A percentile compares a stretch with the other conserved stretches of the same genome.
phyloP scores from a whole-genome alignment of 2,329 filamentous ascomycete species.

The Phialophora tarda region DNA sequence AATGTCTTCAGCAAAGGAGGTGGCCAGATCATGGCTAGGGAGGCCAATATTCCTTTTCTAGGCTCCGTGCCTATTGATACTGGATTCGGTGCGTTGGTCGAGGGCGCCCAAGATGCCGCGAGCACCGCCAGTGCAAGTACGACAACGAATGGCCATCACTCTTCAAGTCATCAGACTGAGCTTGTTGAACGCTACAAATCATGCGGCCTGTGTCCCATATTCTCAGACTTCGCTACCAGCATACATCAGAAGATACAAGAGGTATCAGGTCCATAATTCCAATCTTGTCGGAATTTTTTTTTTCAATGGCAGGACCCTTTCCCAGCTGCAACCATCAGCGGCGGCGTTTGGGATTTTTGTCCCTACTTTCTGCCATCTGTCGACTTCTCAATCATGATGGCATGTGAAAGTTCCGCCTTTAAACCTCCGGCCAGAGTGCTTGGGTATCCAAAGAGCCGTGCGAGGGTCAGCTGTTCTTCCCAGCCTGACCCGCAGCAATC shows the following conservation, averaged over 20 bases:
- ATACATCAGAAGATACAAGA: constrained; percentile 28
- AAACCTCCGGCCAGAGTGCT: background rate
- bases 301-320: too few species aligned
- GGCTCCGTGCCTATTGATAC: constrained; percentile 91
- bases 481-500: background rate
- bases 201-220: constrained; percentile 36
- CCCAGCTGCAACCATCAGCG: background rate
- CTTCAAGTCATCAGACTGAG: constrained; percentile 14
- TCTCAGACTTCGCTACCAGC: constrained; percentile 34
- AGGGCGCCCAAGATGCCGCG: constrained; percentile 54
- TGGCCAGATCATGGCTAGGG: constrained; percentile 83
- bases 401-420: background rate
- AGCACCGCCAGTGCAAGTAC: background rate
- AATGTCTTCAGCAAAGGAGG: constrained; percentile 93
- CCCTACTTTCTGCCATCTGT: background rate
- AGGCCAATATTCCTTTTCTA: constrained; percentile 82
- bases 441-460: background rate
- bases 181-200: constrained; percentile 37
- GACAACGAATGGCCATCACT: constrained; percentile 24
- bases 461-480: background rate
- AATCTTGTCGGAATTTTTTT: background rate
- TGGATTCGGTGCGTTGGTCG: constrained; percentile 84
- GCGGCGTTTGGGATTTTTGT: background rate
- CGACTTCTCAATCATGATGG: background rate
- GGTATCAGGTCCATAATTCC: constrained; percentile 4